A percentile compares a stretch with the other conserved stretches of the same genome.
Evolutionary conservation across 345 rosid species (phyloP).

Genomic region (Carallia pectinifolia): DNA sequence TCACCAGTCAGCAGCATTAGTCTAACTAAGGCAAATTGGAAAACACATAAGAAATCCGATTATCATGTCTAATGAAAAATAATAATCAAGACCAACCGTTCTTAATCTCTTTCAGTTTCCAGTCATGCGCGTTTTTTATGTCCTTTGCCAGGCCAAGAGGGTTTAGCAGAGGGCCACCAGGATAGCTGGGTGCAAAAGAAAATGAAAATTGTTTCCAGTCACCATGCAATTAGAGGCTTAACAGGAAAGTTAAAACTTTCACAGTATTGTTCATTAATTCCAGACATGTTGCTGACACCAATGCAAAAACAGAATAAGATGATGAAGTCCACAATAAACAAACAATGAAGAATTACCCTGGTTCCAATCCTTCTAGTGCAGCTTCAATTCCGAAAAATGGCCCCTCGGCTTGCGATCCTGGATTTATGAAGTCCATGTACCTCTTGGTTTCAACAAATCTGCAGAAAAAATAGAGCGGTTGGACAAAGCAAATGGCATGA

Average conservation of each 20-base stretch:
- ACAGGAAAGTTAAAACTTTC: neutral
- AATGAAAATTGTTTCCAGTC: no score
- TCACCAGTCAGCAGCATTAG: neutral
- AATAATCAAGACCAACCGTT: conserved; percentile 46
- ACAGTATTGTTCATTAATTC: neutral
- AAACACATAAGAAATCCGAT: neutral
- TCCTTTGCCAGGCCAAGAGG: conserved; percentile 94
- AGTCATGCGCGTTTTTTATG: conserved; percentile 51
- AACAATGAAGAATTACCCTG: conserved; percentile 51
- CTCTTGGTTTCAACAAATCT: conserved; percentile 88
- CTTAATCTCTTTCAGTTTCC: conserved; percentile 93
- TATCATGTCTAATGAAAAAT: neutral
- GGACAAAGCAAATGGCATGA: no score
- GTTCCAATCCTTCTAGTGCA: conserved; percentile 76
- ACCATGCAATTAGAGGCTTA: neutral
- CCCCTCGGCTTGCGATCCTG: conserved; percentile 91
- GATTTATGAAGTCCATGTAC: conserved; percentile 76
- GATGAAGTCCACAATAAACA: neutral
- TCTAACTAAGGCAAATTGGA: neutral
- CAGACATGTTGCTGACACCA: neutral
- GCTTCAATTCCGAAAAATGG: conserved; percentile 85
- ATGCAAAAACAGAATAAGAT: neutral
- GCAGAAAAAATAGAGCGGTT: neutral
- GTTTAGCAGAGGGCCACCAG: conserved; percentile 90
- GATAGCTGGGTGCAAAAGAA: conserved; percentile 47